Percentiles rank a stretch among this genome's conserved stretches.
phyloP scores from a whole-genome alignment of 2,329 filamentous ascomycete species.

The Nemania abortiva region DNA sequence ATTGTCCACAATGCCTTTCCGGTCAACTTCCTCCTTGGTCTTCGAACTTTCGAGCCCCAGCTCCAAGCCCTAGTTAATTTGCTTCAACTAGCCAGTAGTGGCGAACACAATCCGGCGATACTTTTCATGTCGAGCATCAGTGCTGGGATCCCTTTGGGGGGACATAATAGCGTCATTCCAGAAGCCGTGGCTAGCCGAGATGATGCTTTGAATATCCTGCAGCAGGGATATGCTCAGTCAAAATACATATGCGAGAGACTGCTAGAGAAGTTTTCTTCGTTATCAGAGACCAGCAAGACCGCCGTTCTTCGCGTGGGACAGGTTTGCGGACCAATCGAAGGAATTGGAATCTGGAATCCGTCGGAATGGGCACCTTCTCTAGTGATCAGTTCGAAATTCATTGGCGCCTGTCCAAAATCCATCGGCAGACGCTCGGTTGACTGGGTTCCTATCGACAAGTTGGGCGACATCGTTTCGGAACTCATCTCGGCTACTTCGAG shows the following conservation, averaged over 20 bases:
- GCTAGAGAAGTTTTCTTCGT: constrained; percentile 37
- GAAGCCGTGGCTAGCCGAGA: constrained; percentile 38
- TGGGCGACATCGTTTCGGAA: constrained; percentile 37
- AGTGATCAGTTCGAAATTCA: constrained; percentile 43
- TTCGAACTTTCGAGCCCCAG: constrained; percentile 40
- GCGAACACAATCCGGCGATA: constrained; percentile 28
- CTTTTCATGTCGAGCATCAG: constrained; percentile 47
- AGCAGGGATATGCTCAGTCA: constrained; percentile 47
- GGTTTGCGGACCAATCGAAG: constrained; percentile 40
- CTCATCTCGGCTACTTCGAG: not conserved
- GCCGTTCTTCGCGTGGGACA: constrained; percentile 41
- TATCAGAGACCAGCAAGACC: not conserved
- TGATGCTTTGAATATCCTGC: constrained; percentile 26
- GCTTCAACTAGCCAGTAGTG: constrained; percentile 33
- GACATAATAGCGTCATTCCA: constrained; percentile 29
- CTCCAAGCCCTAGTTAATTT: constrained; percentile 35
- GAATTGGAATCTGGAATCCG: constrained; percentile 38
- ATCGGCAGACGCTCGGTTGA: constrained; percentile 36
- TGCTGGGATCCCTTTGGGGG: constrained; percentile 36
- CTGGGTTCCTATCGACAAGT: constrained; percentile 42
- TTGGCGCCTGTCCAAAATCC: constrained; percentile 33
- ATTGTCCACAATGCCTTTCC: constrained; percentile 46
- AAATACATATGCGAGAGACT: constrained; percentile 48
- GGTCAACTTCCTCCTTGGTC: constrained; percentile 44
- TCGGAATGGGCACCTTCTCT: constrained; percentile 42